Evolutionary conservation across 2,329 filamentous ascomycete species (phyloP).

Genomic region (Apiospora koreana): DNA sequence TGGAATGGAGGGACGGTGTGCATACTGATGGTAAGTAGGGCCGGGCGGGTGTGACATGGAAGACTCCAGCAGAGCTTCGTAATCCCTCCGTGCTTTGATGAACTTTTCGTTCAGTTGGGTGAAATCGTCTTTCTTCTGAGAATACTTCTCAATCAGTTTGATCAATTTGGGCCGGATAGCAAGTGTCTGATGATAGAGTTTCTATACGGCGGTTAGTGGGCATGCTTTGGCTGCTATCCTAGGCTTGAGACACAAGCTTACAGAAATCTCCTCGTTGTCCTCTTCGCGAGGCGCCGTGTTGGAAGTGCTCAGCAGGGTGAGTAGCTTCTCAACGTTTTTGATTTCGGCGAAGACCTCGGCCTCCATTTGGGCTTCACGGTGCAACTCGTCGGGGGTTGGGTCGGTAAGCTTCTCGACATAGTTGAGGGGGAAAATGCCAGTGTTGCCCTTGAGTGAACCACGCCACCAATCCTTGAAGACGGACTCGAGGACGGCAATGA

Average conservation of each 20-base stretch:
- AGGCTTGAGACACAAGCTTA: conserved; percentile 37
- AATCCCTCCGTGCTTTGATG: conserved; percentile 96
- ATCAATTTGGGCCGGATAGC: conserved; percentile 96
- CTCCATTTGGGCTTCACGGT: conserved; percentile 96
- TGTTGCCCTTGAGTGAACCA: conserved; percentile 89
- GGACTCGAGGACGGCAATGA: conserved; percentile 95
- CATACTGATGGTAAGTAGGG: conserved; percentile 72
- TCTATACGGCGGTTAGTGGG: conserved; percentile 46
- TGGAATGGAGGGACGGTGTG: conserved; percentile 51
- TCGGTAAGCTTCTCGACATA: conserved; percentile 98
- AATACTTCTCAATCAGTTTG: conserved; percentile 98
- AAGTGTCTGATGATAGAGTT: conserved; percentile 87
- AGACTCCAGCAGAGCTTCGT: conserved; percentile 91
- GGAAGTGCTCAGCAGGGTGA: conserved; percentile 88
- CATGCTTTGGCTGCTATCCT: background rate
- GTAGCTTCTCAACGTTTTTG: conserved; percentile 67
- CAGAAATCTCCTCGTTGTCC: conserved; percentile 96
- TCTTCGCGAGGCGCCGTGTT: conserved; percentile 78
- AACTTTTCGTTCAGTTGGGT: conserved; percentile 99
- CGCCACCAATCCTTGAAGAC: conserved; percentile 99
- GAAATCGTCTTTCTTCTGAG: conserved; percentile 99
- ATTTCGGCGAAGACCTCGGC: conserved; percentile 66
- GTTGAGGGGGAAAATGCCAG: conserved; percentile 96
- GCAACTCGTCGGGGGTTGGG: conserved; percentile 89
- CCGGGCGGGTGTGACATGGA: conserved; percentile 95